Evolutionary conservation across 345 rosid species (phyloP), one percentile per base, ranked within the genome.

Genomic region (Pistacia vera): DNA sequence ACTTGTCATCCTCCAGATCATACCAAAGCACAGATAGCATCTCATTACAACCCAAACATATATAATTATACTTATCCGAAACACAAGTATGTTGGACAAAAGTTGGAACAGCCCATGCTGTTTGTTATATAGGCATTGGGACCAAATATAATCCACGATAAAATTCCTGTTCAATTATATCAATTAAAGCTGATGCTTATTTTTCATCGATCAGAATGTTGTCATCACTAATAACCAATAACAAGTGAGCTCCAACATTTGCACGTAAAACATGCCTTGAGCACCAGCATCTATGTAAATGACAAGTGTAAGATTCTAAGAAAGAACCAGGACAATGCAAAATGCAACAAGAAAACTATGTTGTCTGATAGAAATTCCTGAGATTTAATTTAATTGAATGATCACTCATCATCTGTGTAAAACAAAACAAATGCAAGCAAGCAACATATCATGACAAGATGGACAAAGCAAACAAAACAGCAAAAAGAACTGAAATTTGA

Each of bases 1-100:
- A 70, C 63, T 67, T 62, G 33, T 76, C 22, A 36, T 54, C 52
- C 38, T 20, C 71, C 62, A 64, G 54, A 58, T 74, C 66, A 56
- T 35, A 67, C 14, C 66, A 59, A 65, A 74, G 28, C 38, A 28
- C 38, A 63, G 9, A 61, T 64, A 67, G 49, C 25, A 49, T 77
- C 67, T 63, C 44, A 38, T 52, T 7, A 70, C 20, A 68, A 14
- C 36, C 25, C 25, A 20, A 14, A 2, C 28, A 65, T 38, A 67
- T 64, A 22, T 22, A 66, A 63, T 25, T 54, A 25, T 71, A 58
- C 72, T 68, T 57, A 22, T 35, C 64, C 52, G 22, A 71, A 54
- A 70, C 48, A 38, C 17, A 55, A 5, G 25, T 66, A 35, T 20
- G 35, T 48, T 8, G 22, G 55, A 63, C 54, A 69, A 55, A 38